These are phyloP conservation scores for Russula earlei DNA, from an alignment of 768 basidiomycete genomes.

Conservation along the genomic window DNA sequence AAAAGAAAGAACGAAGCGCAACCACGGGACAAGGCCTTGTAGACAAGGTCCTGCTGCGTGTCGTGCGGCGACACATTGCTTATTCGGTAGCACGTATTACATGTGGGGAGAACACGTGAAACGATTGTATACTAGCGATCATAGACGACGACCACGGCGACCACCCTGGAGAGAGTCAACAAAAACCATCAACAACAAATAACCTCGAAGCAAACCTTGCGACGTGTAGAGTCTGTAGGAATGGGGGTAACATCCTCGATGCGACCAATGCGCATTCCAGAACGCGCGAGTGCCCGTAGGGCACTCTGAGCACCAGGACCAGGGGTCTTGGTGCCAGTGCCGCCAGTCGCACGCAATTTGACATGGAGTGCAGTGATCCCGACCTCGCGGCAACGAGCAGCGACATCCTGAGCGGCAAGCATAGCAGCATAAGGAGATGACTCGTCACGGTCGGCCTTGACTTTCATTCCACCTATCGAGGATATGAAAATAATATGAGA, in stretches of 20 bases:
- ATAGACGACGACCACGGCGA: constrained; percentile 97
- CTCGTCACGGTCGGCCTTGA: constrained; percentile 99
- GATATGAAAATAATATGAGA: background rate
- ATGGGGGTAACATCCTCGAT: constrained; percentile 98
- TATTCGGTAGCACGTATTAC: constrained; percentile 32
- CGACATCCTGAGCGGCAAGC: constrained; percentile 97
- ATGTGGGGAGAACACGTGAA: constrained; percentile 25
- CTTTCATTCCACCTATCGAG: constrained; percentile 89
- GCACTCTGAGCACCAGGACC: constrained; percentile 98
- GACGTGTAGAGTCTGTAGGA: constrained; percentile 92
- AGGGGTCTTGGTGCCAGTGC: constrained; percentile 98
- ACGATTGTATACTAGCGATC: constrained; percentile 26
- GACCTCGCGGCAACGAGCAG: constrained; percentile 92
- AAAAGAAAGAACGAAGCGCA: constrained; percentile 26
- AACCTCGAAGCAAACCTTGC: constrained; percentile 58
- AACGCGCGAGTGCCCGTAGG: constrained; percentile 94
- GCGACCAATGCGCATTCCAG: constrained; percentile 95
- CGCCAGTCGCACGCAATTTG: constrained; percentile 97
- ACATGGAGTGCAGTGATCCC: constrained; percentile 98
- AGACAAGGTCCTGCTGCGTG: constrained; percentile 62
- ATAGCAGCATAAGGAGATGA: constrained; percentile 96
- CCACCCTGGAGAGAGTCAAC: constrained; percentile 59
- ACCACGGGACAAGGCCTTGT: constrained; percentile 69
- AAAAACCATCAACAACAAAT: background rate
- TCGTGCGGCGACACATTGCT: constrained; percentile 73